Evolutionary conservation across 2,329 filamentous ascomycete genomes (phyloP).

Genomic region (Aspergillus pseudoglaucus): DNA sequence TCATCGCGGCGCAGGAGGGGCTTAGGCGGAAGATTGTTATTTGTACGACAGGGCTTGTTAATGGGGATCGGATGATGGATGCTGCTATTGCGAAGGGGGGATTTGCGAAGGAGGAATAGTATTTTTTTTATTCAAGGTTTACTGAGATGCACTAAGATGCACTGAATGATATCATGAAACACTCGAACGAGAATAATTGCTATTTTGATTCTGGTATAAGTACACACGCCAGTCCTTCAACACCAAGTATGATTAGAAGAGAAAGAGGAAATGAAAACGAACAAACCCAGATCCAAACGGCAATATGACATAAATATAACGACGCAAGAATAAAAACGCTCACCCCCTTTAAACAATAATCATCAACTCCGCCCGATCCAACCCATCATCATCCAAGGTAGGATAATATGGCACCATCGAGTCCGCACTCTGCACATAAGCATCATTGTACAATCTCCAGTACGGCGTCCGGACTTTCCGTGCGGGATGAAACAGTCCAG

Average conservation of each 20-base stretch:
- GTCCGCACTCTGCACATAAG: conserved; percentile 89
- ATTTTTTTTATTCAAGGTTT: not conserved
- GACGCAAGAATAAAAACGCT: conserved; percentile 9
- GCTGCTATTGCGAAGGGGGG: conserved; percentile 68
- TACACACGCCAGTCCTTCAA: too few species aligned
- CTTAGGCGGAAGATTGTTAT: conserved; percentile 78
- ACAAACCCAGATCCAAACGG: not conserved
- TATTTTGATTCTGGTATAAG: too few species aligned
- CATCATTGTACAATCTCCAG: conserved; percentile 95
- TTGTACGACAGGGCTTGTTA: conserved; percentile 86
- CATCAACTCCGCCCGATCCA: conserved; percentile 72
- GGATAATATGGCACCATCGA: conserved; percentile 97
- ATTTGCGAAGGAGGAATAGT: conserved; percentile 41
- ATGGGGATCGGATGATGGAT: conserved; percentile 82
- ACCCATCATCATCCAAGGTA: conserved; percentile 69
- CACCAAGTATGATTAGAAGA: too few species aligned
- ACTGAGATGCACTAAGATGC: not conserved
- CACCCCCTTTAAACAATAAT: conserved; percentile 62
- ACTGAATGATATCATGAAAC: too few species aligned
- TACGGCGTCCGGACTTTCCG: conserved; percentile 91
- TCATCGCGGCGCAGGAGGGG: conserved; percentile 79
- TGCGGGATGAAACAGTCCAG: conserved; percentile 92
- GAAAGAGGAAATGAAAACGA: too few species aligned
- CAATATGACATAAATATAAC: conserved; percentile 8
- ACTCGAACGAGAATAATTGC: too few species aligned